Percentiles rank a stretch among this genome's conserved stretches.
Conservation (phyloP, 2,329 filamentous ascomycete species). For the Ceratocystiopsis minuta region DNA sequence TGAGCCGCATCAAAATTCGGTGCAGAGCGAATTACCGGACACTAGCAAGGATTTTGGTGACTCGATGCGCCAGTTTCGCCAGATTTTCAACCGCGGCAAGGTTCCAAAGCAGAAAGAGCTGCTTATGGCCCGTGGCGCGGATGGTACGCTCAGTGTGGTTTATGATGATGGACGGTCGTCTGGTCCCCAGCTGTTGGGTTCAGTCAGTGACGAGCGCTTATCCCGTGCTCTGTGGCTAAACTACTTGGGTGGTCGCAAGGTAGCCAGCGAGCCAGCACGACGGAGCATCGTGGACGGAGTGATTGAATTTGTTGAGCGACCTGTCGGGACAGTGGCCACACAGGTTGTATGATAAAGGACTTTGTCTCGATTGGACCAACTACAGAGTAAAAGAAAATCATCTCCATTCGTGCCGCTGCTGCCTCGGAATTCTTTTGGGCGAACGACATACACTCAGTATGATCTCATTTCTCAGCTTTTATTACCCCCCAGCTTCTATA, state of each 20-base stretch:
- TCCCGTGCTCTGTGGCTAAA: slow-evolving; percentile 73
- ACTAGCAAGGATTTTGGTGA: slow-evolving; percentile 38
- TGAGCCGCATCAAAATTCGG: not conserved
- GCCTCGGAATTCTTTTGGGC: too few relatives aligned
- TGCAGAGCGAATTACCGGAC: too few relatives aligned
- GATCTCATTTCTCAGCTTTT: too few relatives aligned
- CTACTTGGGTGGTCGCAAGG: slow-evolving; percentile 71
- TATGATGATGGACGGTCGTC: slow-evolving; percentile 37
- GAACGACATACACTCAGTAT: too few relatives aligned
- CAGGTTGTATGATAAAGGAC: slow-evolving; percentile 36
- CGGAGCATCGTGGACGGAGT: slow-evolving; percentile 73
- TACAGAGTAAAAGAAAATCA: not conserved
- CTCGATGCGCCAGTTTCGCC: slow-evolving; percentile 61
- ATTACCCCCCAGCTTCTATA: too few relatives aligned
- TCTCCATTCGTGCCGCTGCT: too few relatives aligned
- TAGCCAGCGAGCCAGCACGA: slow-evolving; percentile 68
- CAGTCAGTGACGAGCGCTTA: slow-evolving; percentile 61
- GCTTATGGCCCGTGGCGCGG: slow-evolving; percentile 47
- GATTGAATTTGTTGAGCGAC: slow-evolving; percentile 73
- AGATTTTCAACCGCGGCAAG: slow-evolving; percentile 61
- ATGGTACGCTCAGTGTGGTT: slow-evolving; percentile 48
- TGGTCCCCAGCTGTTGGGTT: slow-evolving; percentile 42
- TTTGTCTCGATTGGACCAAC: not conserved
- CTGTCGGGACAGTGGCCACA: slow-evolving; percentile 69
- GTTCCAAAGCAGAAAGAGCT: slow-evolving; percentile 68